These are phyloP conservation scores for Medicago lupulina DNA, from an alignment of 306 rosid genomes.

Conservation along the genomic window DNA sequence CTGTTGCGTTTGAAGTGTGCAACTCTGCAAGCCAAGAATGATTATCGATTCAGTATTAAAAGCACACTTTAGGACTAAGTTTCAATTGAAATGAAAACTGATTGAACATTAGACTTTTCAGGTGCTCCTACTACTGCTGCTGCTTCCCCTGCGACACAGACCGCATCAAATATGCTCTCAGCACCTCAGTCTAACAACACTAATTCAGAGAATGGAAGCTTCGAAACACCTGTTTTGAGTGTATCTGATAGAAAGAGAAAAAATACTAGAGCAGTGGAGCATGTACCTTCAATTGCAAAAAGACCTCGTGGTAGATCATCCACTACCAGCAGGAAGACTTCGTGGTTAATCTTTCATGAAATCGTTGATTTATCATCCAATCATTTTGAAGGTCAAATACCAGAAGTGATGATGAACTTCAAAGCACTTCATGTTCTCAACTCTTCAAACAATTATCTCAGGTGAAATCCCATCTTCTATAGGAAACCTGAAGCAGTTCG, in stretches of 20 bases:
- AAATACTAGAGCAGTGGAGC: slow-evolving; percentile 33
- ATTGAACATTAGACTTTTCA: slow-evolving; percentile 6
- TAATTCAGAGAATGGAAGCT: slow-evolving; percentile 49
- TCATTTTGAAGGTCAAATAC: no score
- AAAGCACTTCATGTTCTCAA: no score
- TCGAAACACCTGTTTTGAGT: slow-evolving; percentile 46
- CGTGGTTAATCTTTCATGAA: no score
- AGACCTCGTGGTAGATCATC: slow-evolving; percentile 52
- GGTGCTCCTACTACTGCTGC: slow-evolving; percentile 44
- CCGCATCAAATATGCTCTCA: slow-evolving; percentile 41
- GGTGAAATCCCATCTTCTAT: no score
- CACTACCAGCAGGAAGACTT: slow-evolving; percentile 41
- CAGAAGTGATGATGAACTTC: no score
- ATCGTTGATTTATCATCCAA: no score
- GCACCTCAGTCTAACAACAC: slow-evolving; percentile 54
- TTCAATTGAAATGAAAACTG: slow-evolving; percentile 7
- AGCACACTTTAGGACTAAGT: neutral
- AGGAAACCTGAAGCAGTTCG: no score
- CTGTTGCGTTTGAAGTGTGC: no score
- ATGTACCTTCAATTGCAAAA: slow-evolving; percentile 59
- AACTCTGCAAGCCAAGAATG: no score
- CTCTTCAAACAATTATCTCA: no score
- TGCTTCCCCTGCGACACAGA: slow-evolving; percentile 23
- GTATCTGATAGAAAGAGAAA: slow-evolving; percentile 61
- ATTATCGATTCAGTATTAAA: neutral